Evolutionary conservation across 257 asterid species (phyloP).

Genomic region (Ocimum tenuiflorum): DNA sequence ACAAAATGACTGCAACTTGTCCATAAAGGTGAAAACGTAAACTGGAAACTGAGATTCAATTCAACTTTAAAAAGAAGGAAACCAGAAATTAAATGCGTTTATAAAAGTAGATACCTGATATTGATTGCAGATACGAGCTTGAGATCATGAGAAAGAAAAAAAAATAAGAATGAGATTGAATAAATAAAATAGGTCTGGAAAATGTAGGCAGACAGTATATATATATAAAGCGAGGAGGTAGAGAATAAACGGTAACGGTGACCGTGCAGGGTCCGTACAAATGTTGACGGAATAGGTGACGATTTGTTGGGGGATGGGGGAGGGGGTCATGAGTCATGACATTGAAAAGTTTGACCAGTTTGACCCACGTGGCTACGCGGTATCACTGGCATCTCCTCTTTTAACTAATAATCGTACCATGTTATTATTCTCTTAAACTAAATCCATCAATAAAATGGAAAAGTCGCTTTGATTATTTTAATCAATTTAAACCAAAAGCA

Average conservation of each 20-base stretch:
- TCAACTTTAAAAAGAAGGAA: not conserved
- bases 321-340: too few species aligned
- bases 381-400: too few species aligned
- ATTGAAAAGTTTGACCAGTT: too few species aligned
- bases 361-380: too few species aligned
- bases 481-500: too few species aligned
- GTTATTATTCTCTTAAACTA: too few species aligned
- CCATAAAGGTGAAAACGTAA: not conserved
- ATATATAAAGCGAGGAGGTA: slow-evolving; percentile 17
- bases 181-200: not conserved
- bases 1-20: not conserved
- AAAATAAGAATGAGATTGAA: not conserved
- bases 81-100: not conserved
- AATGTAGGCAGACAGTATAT: slow-evolving; percentile 3
- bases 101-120: slow-evolving; percentile 21
- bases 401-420: too few species aligned
- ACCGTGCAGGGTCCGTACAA: slow-evolving; percentile 9
- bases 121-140: not conserved
- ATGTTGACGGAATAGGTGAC: slow-evolving; percentile 29
- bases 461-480: too few species aligned
- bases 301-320: not conserved
- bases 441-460: too few species aligned
- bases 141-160: not conserved
- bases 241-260: slow-evolving; percentile 17
- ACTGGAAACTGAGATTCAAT: not conserved